Evolutionary conservation across 1,284 basidiomycete genomes (phyloP).

Genomic region (Stereum hirsutum): DNA sequence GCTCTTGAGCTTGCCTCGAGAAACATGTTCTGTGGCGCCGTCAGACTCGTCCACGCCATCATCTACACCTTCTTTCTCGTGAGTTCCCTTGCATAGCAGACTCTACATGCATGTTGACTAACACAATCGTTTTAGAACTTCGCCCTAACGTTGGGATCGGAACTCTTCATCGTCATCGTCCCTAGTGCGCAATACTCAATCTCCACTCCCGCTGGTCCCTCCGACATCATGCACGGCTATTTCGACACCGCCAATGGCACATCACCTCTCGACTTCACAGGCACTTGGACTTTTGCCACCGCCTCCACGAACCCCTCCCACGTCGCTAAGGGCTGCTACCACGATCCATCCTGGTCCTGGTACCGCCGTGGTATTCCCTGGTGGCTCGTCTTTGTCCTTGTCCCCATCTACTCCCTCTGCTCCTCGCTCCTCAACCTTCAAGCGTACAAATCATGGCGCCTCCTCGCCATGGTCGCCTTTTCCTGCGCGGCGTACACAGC

Average conservation of each 20-base stretch:
- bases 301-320: conserved; percentile 20
- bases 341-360: conserved; percentile 69
- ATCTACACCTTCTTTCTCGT: conserved; percentile 82
- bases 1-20: conserved; percentile 79
- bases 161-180: conserved; percentile 74
- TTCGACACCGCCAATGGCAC: conserved; percentile 52
- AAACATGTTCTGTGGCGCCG: conserved; percentile 80
- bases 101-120: conserved; percentile 1
- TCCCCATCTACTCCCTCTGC: conserved; percentile 71
- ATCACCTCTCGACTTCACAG: conserved; percentile 34
- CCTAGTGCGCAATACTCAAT: conserved; percentile 38
- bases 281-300: conserved; percentile 56
- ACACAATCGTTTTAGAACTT: background rate
- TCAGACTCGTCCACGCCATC: conserved; percentile 81
- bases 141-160: conserved; percentile 35
- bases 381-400: conserved; percentile 71
- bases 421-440: conserved; percentile 78
- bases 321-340: conserved; percentile 59
- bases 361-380: conserved; percentile 67
- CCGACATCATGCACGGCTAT: conserved; percentile 47
- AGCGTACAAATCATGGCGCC: conserved; percentile 55
- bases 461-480: conserved; percentile 73
- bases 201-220: conserved; percentile 28
- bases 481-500: conserved; percentile 70
- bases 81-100: conserved; percentile 12